Evolutionary conservation across 2,329 filamentous ascomycete species (phyloP), one percentile per base, ranked within the genome.

Genomic region (Rhinocladiella mackenziei): DNA sequence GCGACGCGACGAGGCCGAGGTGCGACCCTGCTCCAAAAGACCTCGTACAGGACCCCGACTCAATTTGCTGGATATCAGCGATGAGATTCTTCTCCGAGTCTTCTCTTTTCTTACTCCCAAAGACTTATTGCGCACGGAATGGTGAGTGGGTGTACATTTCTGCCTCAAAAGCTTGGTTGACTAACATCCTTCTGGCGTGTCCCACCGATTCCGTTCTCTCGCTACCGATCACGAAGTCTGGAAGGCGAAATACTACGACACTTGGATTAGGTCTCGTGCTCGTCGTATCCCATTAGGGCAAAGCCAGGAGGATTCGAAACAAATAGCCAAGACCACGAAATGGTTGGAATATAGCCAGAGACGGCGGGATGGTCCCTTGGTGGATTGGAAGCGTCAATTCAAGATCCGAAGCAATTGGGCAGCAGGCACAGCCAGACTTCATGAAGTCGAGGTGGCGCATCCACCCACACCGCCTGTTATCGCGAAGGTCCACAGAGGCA

Each of bases 321-420:
- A 77, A 52, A 75, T 75, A 1, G 77, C 76, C 3, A 76, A 71
- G 42, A 59, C 75, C 6, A 76, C 78, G 9, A 76, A 71, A 61
- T 83, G 80, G 80, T 63, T 80, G 23, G 76, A 81, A 38, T 78
- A 84, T 50, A 70, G 75, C 26, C 71, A 76, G 47, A 60, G 77
- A 5, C 73, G 84, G 15, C 67, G 65, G 43, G 66, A 67, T 46
- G 72, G 71, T 9, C 64, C 61, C 4, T 59, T 67, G 14, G 81
- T 77, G 34, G 79, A 92, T 60, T 96, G 89, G 89, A 94, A 94
- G 69, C 77, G 78, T 50, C 85, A 92, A 58, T 97, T 94, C 65
- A 87, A 84, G 58, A 72, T 96, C 37, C 77, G 86, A 33, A 85
- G 95, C 62, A 97, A 97, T 66, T 97, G 92, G 92, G 78, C 85